These are phyloP conservation scores for Thielaviopsis cerberus DNA, from an alignment of 2,329 filamentous ascomycete species.

Conservation along the genomic window DNA sequence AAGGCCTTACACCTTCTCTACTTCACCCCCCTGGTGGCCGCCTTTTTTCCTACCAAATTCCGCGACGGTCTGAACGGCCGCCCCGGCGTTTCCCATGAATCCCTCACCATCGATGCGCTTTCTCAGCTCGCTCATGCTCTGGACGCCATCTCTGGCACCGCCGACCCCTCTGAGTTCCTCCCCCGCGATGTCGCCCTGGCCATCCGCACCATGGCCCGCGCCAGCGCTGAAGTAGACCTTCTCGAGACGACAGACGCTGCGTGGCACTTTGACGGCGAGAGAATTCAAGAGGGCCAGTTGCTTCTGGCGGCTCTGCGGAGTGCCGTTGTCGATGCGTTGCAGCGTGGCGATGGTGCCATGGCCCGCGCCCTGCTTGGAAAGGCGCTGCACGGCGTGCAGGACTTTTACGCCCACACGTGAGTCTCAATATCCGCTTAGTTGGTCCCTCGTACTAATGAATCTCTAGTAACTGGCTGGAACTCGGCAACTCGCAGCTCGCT, in stretches of 20 bases:
- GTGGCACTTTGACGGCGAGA: slow-evolving; percentile 12
- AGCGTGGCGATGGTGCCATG: background rate
- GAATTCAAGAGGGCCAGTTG: slow-evolving; percentile 4
- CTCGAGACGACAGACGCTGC: background rate
- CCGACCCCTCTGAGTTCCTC: background rate
- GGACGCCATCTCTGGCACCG: slow-evolving; percentile 1
- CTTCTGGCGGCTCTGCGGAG: slow-evolving; percentile 6
- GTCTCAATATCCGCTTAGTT: background rate
- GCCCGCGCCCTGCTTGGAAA: slow-evolving; percentile 11
- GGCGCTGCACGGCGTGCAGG: slow-evolving; percentile 12
- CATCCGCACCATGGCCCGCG: slow-evolving; percentile 8
- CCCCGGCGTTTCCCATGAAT: slow-evolving; percentile 12
- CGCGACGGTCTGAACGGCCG: slow-evolving; percentile 10
- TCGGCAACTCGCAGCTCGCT: slow-evolving; percentile 5
- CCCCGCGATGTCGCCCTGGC: slow-evolving; percentile 9
- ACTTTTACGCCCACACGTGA: slow-evolving; percentile 12
- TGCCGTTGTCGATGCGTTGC: slow-evolving; percentile 6
- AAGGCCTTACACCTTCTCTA: slow-evolving; percentile 1
- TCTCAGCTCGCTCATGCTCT: background rate
- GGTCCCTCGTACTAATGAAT: too few relatives aligned
- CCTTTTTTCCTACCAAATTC: slow-evolving; percentile 13
- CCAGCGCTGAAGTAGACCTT: slow-evolving; percentile 8
- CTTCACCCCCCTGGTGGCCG: background rate
- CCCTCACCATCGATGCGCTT: slow-evolving; percentile 12
- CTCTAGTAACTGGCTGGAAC: slow-evolving; percentile 9